Conservation (phyloP, 2,329 filamentous ascomycete species). For the Penicillium occitanis region DNA sequence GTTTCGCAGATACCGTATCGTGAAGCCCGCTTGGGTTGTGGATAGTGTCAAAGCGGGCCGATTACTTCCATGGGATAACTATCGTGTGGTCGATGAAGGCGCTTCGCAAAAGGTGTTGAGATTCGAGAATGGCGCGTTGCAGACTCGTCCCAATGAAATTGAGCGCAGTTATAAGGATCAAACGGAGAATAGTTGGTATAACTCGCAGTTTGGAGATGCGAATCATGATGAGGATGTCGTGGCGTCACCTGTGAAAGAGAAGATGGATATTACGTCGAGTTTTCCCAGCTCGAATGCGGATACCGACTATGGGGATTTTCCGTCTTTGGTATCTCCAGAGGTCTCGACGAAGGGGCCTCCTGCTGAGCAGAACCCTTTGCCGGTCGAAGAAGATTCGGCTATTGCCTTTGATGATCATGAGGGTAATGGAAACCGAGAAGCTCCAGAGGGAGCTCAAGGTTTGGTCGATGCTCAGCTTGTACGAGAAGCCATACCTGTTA, state of each 20-base stretch:
- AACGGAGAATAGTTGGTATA: conserved; percentile 79
- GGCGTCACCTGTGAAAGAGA: conserved; percentile 28
- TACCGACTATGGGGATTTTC: conserved; percentile 45
- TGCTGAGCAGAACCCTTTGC: neutral
- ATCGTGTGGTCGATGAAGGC: conserved; percentile 81
- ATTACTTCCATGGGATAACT: conserved; percentile 81
- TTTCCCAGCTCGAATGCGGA: conserved; percentile 24
- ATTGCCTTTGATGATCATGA: neutral
- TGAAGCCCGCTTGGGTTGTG: conserved; percentile 91
- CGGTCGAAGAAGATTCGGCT: neutral
- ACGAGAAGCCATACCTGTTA: conserved; percentile 29
- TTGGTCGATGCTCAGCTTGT: conserved; percentile 7
- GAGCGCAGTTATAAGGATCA: conserved; percentile 74
- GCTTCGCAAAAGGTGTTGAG: conserved; percentile 75
- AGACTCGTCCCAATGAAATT: conserved; percentile 64
- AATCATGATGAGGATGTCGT: conserved; percentile 26
- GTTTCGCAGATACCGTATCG: conserved; percentile 82
- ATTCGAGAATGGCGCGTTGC: conserved; percentile 62
- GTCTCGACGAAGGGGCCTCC: neutral
- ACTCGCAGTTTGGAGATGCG: conserved; percentile 60
- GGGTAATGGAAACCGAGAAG: neutral
- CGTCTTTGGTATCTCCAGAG: conserved; percentile 29
- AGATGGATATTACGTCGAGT: conserved; percentile 8
- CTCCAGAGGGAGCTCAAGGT: neutral
- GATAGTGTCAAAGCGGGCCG: conserved; percentile 82